Conservation (phyloP, 371 early-diverging fungal species). For the Chytridium lagenaria region DNA sequence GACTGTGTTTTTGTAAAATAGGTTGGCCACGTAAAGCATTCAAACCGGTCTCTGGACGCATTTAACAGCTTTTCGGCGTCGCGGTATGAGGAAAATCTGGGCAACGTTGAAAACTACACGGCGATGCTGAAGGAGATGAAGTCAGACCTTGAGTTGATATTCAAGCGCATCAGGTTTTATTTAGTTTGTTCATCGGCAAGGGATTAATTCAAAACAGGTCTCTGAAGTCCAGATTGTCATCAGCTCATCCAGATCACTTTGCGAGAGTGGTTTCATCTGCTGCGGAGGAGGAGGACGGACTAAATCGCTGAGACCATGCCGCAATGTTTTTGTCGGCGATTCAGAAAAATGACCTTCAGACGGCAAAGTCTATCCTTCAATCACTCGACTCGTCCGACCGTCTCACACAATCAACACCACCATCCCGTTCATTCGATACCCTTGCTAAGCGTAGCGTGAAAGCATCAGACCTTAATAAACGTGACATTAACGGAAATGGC, state of each 20-base stretch:
- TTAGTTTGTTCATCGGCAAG: neutral
- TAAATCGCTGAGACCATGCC: slow-evolving; percentile 94
- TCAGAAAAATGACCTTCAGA: slow-evolving; percentile 7
- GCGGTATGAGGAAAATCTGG: slow-evolving; percentile 27
- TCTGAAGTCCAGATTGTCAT: neutral
- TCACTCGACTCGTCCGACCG: neutral
- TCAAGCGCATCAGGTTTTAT: slow-evolving; percentile 33
- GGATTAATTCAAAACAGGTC: neutral
- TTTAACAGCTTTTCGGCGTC: slow-evolving; percentile 34
- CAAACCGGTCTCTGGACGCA: slow-evolving; percentile 19
- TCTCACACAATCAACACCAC: neutral
- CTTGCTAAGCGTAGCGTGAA: neutral
- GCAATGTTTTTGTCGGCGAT: neutral
- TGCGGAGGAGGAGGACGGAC: neutral
- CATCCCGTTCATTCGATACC: neutral
- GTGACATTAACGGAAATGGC: slow-evolving; percentile 55
- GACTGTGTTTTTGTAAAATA: too few species aligned
- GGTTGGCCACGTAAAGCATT: neutral
- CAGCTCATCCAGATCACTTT: neutral
- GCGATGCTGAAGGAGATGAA: slow-evolving; percentile 40
- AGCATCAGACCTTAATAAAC: slow-evolving; percentile 51
- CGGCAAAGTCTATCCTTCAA: neutral
- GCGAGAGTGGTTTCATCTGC: neutral
- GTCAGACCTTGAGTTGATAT: slow-evolving; percentile 34
- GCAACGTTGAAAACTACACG: slow-evolving; percentile 24